A percentile compares a stretch with the other conserved stretches of the same genome.
These are phyloP conservation scores for Metroxylon sagu DNA, from an alignment of 176 grass and related monocot species.

Conservation along the genomic window DNA sequence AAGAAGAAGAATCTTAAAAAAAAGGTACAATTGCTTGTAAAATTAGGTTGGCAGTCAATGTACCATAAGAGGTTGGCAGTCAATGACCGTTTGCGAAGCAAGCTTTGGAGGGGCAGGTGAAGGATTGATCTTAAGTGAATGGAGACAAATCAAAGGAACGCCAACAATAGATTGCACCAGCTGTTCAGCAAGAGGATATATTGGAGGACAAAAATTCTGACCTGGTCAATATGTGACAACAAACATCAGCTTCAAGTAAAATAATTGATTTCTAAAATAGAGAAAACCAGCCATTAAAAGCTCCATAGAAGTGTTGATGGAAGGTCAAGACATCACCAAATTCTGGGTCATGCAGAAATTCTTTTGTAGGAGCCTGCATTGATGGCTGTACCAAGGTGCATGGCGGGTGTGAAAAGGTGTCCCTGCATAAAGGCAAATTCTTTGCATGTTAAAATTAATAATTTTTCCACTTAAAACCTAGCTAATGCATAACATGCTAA, in stretches of 20 bases:
- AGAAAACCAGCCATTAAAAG: background rate
- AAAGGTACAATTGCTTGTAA: background rate
- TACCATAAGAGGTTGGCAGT: slow-evolving; percentile 83
- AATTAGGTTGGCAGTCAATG: background rate
- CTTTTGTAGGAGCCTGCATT: slow-evolving; percentile 55
- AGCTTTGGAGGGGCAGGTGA: slow-evolving; percentile 89
- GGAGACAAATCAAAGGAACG: slow-evolving; percentile 80
- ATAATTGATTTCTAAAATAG: slow-evolving; percentile 11
- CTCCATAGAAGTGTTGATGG: slow-evolving; percentile 11
- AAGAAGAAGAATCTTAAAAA: slow-evolving; percentile 3
- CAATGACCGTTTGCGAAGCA: slow-evolving; percentile 79
- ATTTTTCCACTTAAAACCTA: too few relatives aligned
- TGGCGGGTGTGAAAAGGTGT: slow-evolving; percentile 95
- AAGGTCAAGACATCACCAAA: slow-evolving; percentile 51
- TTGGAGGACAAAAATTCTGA: slow-evolving; percentile 86
- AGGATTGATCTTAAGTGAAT: slow-evolving; percentile 93
- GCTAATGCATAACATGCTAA: too few relatives aligned
- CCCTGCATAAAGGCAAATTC: slow-evolving; percentile 42
- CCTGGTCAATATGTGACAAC: slow-evolving; percentile 35
- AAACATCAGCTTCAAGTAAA: slow-evolving; percentile 9
- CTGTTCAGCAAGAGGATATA: slow-evolving; percentile 78
- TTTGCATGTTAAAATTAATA: background rate
- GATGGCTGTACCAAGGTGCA: slow-evolving; percentile 97
- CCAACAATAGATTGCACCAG: slow-evolving; percentile 40
- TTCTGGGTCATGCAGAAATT: slow-evolving; percentile 56